phyloP scores from a whole-genome alignment of 2,329 filamentous ascomycete species.

The Alternaria arborescens region DNA sequence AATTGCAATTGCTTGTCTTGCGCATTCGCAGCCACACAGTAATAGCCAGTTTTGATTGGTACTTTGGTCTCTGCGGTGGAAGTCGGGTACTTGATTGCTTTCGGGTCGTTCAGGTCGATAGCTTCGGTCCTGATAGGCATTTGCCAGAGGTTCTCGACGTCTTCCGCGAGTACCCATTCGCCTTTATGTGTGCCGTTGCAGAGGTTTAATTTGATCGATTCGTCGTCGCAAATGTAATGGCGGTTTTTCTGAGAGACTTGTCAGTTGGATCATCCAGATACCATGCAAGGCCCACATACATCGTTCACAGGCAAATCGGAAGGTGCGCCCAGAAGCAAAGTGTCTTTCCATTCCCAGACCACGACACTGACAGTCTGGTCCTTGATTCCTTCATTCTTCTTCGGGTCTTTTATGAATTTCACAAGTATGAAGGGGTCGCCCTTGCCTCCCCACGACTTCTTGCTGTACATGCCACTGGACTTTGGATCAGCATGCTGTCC shows the following conservation, averaged over 20 bases:
- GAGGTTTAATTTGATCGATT: slow-evolving; percentile 71
- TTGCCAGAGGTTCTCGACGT: slow-evolving; percentile 75
- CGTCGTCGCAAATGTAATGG: slow-evolving; percentile 78
- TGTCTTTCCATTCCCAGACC: slow-evolving; percentile 94
- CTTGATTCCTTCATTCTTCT: slow-evolving; percentile 63
- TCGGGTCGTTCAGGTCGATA: slow-evolving; percentile 79
- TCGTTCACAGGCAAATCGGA: slow-evolving; percentile 40
- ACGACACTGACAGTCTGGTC: slow-evolving; percentile 84
- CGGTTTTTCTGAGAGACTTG: slow-evolving; percentile 53
- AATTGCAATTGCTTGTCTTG: slow-evolving; percentile 74
- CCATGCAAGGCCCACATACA: slow-evolving; percentile 24
- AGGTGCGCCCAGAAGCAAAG: slow-evolving; percentile 76
- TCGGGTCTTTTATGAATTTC: slow-evolving; percentile 71
- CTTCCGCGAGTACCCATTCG: slow-evolving; percentile 80
- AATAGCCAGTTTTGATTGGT: slow-evolving; percentile 83
- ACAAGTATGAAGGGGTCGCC: slow-evolving; percentile 89
- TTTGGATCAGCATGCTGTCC: not conserved
- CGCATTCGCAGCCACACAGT: slow-evolving; percentile 83
- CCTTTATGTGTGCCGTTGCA: slow-evolving; percentile 83
- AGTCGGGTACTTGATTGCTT: slow-evolving; percentile 80
- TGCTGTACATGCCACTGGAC: slow-evolving; percentile 81
- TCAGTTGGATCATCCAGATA: slow-evolving; percentile 28
- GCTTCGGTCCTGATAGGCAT: slow-evolving; percentile 80
- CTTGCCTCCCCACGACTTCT: slow-evolving; percentile 84
- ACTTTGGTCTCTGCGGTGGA: slow-evolving; percentile 53